Base-by-base conservation (phyloP, 805 yeast species). In the Jamesozyma hellenica region DNA sequence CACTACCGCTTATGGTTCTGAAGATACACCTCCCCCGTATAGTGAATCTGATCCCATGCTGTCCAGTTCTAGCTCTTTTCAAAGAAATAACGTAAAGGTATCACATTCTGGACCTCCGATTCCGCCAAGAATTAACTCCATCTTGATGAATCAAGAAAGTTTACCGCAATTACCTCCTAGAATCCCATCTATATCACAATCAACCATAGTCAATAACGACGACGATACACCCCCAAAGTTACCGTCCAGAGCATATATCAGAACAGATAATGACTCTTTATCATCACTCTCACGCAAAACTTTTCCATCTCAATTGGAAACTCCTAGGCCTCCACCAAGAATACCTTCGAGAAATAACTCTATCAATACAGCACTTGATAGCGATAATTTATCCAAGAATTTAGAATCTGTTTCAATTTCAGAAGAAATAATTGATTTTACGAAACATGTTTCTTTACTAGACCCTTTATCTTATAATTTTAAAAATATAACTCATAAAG, bases 391-490 rank as follows among this genome's bases (percentile, higher is more conserved):
- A n/a, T n/a, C n/a, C n/a, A 31, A 14, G 23, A 18, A 31, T 4
- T 17, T 17, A 15, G 23, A 21, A 21, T 21, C 8, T 6, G 5
- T 21, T 14, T 9, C 17, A 28, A 28, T 8, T 13, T 15, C n/a
- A n/a, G 10, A 21, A 21, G 23, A 21, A 6, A 32, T 35, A 6
- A 70, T 67, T 29, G 54, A 69, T 28, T 71, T 76, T 42, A 56
- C 60, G 29, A 46, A 51, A 0, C 65, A 73, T 38, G 65, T 77
- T 36, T 58, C 72, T 3, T 55, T 61, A 2, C 58, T 52, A 10
- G 67, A 64, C 17, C 82, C 64, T 18, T 80, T 80, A 3, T 63
- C 69, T 15, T 44, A 61, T 1, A 38, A 61, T n/a, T 77, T 72
- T 52, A 15, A 56, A 51, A 39, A 44, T 43, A 46, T 49, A 17